Evolutionary conservation across 768 basidiomycete species (phyloP).

Genomic region (Glaciozyma antarctica): DNA sequence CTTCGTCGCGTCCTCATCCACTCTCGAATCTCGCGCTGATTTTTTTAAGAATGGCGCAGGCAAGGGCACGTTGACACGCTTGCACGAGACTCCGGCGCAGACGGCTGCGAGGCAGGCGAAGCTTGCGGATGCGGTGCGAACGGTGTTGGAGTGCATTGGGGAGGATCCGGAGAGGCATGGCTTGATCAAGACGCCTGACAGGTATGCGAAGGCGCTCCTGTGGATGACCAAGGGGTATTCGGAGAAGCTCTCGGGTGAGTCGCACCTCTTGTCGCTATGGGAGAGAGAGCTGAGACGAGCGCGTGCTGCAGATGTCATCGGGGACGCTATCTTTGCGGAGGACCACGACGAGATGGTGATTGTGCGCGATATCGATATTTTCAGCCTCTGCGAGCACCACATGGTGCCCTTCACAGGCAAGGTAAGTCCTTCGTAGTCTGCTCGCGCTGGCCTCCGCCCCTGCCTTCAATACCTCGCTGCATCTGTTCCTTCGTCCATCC

Average conservation of each 20-base stretch:
- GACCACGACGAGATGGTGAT: slow-evolving; percentile 99
- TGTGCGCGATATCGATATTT: slow-evolving; percentile 93
- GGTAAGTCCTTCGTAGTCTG: slow-evolving; percentile 45
- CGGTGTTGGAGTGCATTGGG: slow-evolving; percentile 91
- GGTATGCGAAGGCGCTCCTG: slow-evolving; percentile 92
- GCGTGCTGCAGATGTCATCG: slow-evolving; percentile 69
- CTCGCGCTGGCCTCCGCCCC: neutral
- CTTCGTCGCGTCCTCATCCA: neutral
- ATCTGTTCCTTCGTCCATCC: neutral
- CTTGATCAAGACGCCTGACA: slow-evolving; percentile 77
- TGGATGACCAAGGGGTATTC: slow-evolving; percentile 99
- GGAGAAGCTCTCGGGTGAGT: slow-evolving; percentile 73
- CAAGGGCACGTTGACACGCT: slow-evolving; percentile 30
- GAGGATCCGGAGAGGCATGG: slow-evolving; percentile 97
- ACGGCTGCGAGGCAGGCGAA: slow-evolving; percentile 42
- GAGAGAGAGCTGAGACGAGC: no score
- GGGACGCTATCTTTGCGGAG: slow-evolving; percentile 95
- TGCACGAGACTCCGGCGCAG: slow-evolving; percentile 24
- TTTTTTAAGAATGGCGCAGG: slow-evolving; percentile 6
- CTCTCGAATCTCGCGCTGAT: neutral
- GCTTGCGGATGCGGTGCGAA: slow-evolving; percentile 74
- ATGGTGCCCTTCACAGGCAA: slow-evolving; percentile 96
- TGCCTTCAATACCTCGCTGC: slow-evolving; percentile 1
- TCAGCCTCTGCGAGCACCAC: slow-evolving; percentile 96
- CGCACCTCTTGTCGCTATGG: neutral